These are phyloP conservation scores for Candida neerlandica DNA, from an alignment of 1,139 yeast species.

Conservation along the genomic window DNA sequence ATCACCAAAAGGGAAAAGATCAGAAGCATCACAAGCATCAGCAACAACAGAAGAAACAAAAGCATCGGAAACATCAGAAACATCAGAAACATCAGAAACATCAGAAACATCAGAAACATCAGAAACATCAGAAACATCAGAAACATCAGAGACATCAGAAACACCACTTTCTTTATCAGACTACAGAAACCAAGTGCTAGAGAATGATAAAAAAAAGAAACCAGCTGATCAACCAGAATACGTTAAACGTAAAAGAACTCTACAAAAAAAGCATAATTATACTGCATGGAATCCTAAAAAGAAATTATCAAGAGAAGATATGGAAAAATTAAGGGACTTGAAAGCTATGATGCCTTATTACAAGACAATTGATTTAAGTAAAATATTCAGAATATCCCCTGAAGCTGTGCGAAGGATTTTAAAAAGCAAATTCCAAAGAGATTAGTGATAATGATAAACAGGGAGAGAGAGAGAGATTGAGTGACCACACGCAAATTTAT, in stretches of 20 bases:
- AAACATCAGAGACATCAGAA: too few species aligned
- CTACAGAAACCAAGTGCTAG: background rate
- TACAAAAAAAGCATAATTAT: constrained; percentile 52
- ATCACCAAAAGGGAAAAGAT: too few species aligned
- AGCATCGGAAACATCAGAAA: too few species aligned
- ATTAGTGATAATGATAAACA: background rate
- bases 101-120: background rate
- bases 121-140: background rate
- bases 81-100: too few species aligned
- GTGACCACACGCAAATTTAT: background rate
- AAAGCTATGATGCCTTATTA: constrained; percentile 61
- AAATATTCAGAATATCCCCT: constrained; percentile 71
- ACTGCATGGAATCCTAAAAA: constrained; percentile 72
- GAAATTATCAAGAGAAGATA: constrained; percentile 68
- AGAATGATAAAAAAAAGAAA: constrained; percentile 4
- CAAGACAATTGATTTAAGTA: constrained; percentile 61
- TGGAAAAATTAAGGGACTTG: constrained; percentile 63
- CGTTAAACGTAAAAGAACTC: constrained; percentile 66
- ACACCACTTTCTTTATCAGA: background rate
- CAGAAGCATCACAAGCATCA: too few species aligned
- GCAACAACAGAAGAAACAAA: too few species aligned
- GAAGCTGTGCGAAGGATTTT: constrained; percentile 82
- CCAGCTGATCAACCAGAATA: constrained; percentile 42
- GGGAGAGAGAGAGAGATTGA: background rate
- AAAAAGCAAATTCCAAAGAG: constrained; percentile 46